phyloP scores from a whole-genome alignment of 495 filamentous ascomycete species.

The Neurospora tetrasperma region DNA sequence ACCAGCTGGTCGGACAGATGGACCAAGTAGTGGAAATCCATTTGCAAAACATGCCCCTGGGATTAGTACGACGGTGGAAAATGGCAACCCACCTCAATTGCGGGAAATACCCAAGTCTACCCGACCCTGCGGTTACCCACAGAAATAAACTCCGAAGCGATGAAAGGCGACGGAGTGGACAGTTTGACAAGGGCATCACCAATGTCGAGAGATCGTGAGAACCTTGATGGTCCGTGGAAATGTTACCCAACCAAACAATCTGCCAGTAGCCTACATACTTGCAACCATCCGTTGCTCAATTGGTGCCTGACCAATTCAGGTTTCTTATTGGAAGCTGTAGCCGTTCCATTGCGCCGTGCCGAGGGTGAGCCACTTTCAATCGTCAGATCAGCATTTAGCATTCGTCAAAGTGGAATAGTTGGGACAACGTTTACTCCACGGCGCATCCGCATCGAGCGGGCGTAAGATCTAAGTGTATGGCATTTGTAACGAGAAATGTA shows the following conservation, averaged over 20 bases:
- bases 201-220: background rate
- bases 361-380: background rate
- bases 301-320: background rate
- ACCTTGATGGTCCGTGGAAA: background rate
- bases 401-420: background rate
- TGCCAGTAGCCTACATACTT: background rate
- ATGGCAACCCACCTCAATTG: background rate
- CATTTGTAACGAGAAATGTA: background rate
- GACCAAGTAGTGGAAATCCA: background rate
- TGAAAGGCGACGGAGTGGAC: background rate
- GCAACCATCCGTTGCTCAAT: background rate
- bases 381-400: background rate
- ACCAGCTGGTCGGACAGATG: background rate
- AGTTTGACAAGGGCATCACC: background rate
- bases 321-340: background rate
- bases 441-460: background rate
- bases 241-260: background rate
- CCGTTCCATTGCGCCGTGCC: background rate
- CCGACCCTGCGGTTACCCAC: background rate
- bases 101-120: no score
- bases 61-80: background rate
- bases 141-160: background rate
- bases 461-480: background rate
- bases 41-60: background rate
- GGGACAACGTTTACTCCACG: background rate